phyloP scores from a whole-genome alignment of 2,329 filamentous ascomycete genomes.

The Ophioceras dolichostomum region DNA sequence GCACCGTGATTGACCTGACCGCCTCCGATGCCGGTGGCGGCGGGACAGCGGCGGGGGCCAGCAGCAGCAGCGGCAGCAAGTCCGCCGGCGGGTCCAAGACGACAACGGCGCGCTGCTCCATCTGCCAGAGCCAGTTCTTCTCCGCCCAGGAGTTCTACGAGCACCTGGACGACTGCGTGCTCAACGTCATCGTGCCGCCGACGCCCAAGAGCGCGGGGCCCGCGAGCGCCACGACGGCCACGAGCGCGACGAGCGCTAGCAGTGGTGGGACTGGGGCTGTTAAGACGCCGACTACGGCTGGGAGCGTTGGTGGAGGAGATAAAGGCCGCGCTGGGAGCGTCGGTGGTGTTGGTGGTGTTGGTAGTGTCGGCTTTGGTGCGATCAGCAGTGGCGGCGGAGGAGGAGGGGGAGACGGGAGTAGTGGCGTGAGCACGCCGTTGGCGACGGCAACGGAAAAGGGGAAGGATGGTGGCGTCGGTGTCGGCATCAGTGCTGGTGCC shows the following conservation, averaged over 20 bases:
- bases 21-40: no score
- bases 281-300: conserved; percentile 14
- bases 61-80: conserved; percentile 1
- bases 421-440: no score
- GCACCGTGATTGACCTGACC: no score
- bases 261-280: conserved; percentile 3
- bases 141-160: conserved; percentile 96
- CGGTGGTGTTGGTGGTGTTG: no score
- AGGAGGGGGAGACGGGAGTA: no score
- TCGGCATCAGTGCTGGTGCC: background rate
- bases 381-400: background rate
- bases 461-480: background rate
- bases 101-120: conserved; percentile 68
- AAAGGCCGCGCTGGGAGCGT: background rate
- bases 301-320: conserved; percentile 8
- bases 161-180: conserved; percentile 63
- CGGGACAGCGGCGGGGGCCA: conserved; percentile 6
- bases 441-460: background rate
- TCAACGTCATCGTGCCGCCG: conserved; percentile 43
- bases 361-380: no score
- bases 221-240: conserved; percentile 7
- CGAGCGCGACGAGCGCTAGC: conserved; percentile 2
- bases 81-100: conserved; percentile 24
- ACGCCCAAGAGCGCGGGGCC: conserved; percentile 18
- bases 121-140: conserved; percentile 66